Conservation (phyloP, 306 rosid genomes). For the Potentilla sterilis region DNA sequence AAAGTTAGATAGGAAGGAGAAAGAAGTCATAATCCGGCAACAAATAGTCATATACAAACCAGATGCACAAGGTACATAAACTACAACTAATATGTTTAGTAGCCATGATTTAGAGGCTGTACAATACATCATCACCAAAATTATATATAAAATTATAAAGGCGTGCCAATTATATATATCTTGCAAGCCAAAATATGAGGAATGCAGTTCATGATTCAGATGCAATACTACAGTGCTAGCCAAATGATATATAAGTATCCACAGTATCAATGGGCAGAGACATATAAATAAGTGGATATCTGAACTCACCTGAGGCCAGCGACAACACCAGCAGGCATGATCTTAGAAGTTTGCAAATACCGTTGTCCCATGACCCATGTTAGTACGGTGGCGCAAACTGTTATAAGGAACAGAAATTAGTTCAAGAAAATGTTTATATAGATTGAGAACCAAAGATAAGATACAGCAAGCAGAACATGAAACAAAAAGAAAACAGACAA, state of each 20-base stretch:
- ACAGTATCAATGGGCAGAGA: background rate
- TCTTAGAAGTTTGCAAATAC: slow-evolving; percentile 65
- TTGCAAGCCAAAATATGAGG: background rate
- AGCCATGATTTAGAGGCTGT: background rate
- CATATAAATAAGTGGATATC: background rate
- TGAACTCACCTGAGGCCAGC: slow-evolving; percentile 75
- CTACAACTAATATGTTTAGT: background rate
- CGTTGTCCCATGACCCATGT: slow-evolving; percentile 84
- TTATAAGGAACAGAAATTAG: slow-evolving; percentile 23
- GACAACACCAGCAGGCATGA: slow-evolving; percentile 87
- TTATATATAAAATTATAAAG: too few species aligned
- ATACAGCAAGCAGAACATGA: background rate
- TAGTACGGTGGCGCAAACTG: slow-evolving; percentile 62
- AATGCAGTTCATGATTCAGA: background rate
- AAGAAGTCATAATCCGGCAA: slow-evolving; percentile 1
- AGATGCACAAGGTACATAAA: background rate
- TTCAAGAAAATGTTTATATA: background rate
- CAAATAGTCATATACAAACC: background rate
- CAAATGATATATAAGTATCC: background rate
- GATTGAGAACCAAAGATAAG: background rate
- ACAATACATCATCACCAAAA: background rate
- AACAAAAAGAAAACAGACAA: background rate
- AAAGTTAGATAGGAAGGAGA: background rate
- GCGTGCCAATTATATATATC: background rate
- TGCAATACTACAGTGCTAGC: background rate